Conservation (phyloP, 1,139 yeast species). For the Pneumocystis murina region DNA sequence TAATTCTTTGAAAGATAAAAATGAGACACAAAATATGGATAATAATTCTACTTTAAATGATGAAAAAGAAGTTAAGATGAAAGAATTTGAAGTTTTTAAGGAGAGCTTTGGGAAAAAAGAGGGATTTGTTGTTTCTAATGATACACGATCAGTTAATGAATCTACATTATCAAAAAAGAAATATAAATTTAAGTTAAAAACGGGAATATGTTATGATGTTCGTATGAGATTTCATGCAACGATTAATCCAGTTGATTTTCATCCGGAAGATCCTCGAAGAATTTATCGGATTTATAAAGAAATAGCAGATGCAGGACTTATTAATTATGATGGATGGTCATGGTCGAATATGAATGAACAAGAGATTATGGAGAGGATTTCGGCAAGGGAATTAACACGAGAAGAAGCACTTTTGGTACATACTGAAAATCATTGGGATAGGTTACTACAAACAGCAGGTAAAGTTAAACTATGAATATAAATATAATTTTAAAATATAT, state of each 20-base stretch:
- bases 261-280: slow-evolving; percentile 96
- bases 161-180: not conserved
- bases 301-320: slow-evolving; percentile 83
- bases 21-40: too few relatives aligned
- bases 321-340: slow-evolving; percentile 62
- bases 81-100: too few relatives aligned
- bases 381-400: slow-evolving; percentile 72
- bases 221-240: slow-evolving; percentile 96
- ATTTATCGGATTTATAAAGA: slow-evolving; percentile 86
- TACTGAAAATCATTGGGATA: slow-evolving; percentile 61
- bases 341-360: slow-evolving; percentile 67
- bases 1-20: too few relatives aligned
- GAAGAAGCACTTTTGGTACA: slow-evolving; percentile 85
- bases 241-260: slow-evolving; percentile 89
- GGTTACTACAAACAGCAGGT: slow-evolving; percentile 53
- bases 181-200: slow-evolving; percentile 15
- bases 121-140: not conserved
- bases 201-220: slow-evolving; percentile 91
- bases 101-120: not conserved
- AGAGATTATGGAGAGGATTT: slow-evolving; percentile 75
- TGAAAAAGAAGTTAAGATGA: too few relatives aligned
- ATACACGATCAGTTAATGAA: not conserved
- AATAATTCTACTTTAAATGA: too few relatives aligned
- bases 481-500: not conserved
- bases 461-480: not conserved